These are phyloP conservation scores for Boechera retrofracta DNA, from an alignment of 345 rosid genomes.

Conservation along the genomic window DNA sequence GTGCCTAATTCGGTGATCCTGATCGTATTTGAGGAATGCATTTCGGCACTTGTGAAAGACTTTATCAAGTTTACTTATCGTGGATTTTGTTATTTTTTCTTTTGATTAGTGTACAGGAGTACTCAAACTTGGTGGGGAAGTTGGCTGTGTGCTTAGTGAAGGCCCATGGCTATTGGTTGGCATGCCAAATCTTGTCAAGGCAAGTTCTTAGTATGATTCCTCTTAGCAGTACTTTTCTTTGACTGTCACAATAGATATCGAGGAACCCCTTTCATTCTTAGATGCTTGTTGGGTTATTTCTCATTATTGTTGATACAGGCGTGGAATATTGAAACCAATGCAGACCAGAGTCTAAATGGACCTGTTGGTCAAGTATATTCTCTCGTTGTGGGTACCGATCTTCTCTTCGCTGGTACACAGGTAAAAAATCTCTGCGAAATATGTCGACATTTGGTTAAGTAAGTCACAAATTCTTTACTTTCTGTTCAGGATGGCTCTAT, in stretches of 20 bases:
- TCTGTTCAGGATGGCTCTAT: conserved; percentile 78
- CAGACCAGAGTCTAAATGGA: conserved; percentile 80
- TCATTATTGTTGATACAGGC: conserved; percentile 34
- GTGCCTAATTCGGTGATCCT: neutral
- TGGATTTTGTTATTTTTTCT: conserved; percentile 18
- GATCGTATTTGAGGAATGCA: neutral
- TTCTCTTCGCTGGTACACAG: conserved; percentile 93
- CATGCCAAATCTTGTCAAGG: conserved; percentile 87
- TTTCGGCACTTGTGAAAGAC: conserved; percentile 6
- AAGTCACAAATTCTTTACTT: neutral
- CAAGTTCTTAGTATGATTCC: conserved; percentile 32
- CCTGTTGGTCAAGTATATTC: conserved; percentile 96
- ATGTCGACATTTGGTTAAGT: neutral
- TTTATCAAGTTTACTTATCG: conserved; percentile 9
- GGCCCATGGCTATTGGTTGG: conserved; percentile 98
- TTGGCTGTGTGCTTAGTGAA: conserved; percentile 93
- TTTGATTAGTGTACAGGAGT: conserved; percentile 66
- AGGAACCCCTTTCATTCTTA: neutral
- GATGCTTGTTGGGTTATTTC: conserved; percentile 5
- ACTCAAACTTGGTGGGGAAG: conserved; percentile 77
- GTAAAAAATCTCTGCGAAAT: conserved; percentile 45
- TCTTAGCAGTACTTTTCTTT: conserved; percentile 1
- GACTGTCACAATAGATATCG: neutral
- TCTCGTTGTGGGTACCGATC: conserved; percentile 78
- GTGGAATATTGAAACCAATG: conserved; percentile 78